These are phyloP conservation scores for Pulicaria dysenterica DNA, from an alignment of 129 eudicot genomes.

Conservation along the genomic window DNA sequence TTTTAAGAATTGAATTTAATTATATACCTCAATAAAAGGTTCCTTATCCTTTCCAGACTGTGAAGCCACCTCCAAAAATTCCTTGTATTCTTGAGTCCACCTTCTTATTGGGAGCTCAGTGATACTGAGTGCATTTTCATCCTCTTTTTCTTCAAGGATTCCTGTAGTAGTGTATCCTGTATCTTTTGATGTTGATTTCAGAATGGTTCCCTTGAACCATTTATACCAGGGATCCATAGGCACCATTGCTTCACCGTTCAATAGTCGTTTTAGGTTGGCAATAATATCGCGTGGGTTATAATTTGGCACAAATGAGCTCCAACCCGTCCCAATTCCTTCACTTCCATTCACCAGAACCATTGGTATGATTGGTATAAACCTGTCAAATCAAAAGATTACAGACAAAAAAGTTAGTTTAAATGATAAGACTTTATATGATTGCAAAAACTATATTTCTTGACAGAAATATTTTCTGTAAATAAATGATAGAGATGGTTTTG, in stretches of 20 bases:
- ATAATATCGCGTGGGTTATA: constrained; percentile 80
- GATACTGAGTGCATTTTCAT: constrained; percentile 46
- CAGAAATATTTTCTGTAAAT: too few relatives aligned
- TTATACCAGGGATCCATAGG: constrained; percentile 98
- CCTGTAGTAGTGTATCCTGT: constrained; percentile 72
- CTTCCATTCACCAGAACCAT: constrained; percentile 88
- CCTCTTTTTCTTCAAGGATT: constrained; percentile 62
- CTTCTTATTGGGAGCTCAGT: constrained; percentile 80
- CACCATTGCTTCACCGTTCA: constrained; percentile 65
- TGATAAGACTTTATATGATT: neutral
- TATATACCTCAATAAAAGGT: constrained; percentile 67
- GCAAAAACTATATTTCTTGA: too few relatives aligned
- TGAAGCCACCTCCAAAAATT: constrained; percentile 61
- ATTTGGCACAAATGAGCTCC: constrained; percentile 90
- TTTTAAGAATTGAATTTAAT: neutral
- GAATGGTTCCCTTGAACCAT: constrained; percentile 75
- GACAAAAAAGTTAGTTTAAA: neutral
- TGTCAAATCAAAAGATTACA: constrained; percentile 13
- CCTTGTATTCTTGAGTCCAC: constrained; percentile 96
- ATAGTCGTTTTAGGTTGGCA: constrained; percentile 63
- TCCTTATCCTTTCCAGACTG: constrained; percentile 59
- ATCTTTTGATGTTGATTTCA: constrained; percentile 65
- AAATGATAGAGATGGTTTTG: too few relatives aligned
- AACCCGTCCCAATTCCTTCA: constrained; percentile 98
- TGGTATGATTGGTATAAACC: constrained; percentile 89